These are phyloP conservation scores for Botrytis elliptica DNA, from an alignment of 2,329 filamentous ascomycete species.

Conservation along the genomic window DNA sequence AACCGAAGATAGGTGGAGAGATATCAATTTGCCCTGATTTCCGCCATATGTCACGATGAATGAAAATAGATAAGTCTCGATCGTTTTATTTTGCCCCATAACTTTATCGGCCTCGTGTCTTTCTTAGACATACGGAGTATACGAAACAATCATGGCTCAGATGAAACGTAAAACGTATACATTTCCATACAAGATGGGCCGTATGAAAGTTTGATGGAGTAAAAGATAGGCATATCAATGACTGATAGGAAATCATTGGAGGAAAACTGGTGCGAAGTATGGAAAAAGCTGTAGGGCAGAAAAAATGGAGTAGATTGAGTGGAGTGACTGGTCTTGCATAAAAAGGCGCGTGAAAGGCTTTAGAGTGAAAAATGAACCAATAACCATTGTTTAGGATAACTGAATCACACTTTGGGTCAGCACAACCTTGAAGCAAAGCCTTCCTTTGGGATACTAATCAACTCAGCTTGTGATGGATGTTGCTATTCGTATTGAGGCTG, in stretches of 20 bases:
- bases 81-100: neutral
- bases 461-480: conserved; percentile 18
- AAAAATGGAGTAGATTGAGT: conserved; percentile 8
- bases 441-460: neutral
- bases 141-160: conserved; percentile 15
- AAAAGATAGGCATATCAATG: neutral
- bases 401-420: conserved; percentile 15
- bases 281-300: neutral
- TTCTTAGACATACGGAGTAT: neutral
- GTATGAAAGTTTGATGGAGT: neutral
- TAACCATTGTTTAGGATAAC: neutral
- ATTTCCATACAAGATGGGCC: neutral
- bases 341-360: conserved; percentile 14
- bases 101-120: conserved; percentile 15
- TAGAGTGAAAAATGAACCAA: conserved; percentile 3
- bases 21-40: conserved; percentile 14
- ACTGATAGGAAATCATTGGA: neutral
- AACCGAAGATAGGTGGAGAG: neutral
- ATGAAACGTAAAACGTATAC: neutral
- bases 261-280: neutral
- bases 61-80: conserved; percentile 5
- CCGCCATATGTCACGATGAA: neutral
- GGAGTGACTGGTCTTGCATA: conserved; percentile 19
- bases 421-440: conserved; percentile 11
- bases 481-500: conserved; percentile 29